Evolutionary conservation across 1,139 yeast genomes (phyloP).

Genomic region (Suhomyces ambrosiae): DNA sequence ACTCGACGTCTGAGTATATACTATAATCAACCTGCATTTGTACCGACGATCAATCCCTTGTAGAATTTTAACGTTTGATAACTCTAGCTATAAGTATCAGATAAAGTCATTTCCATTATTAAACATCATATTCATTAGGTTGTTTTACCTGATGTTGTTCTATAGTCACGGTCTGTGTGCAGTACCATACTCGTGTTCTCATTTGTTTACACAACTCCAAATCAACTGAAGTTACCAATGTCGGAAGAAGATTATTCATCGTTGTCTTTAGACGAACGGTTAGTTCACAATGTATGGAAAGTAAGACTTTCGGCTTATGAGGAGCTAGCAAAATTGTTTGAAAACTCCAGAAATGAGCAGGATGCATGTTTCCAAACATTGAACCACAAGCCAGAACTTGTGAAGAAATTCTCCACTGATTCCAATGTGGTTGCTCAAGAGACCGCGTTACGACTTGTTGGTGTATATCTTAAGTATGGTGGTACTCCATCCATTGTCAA

Average conservation of each 20-base stretch:
- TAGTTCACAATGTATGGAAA: slow-evolving; percentile 85
- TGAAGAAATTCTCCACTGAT: slow-evolving; percentile 67
- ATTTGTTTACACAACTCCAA: slow-evolving; percentile 15
- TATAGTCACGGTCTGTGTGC: slow-evolving; percentile 4
- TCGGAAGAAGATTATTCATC: slow-evolving; percentile 58
- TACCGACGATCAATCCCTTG: too few species aligned
- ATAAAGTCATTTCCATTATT: too few species aligned
- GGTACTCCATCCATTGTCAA: slow-evolving; percentile 43
- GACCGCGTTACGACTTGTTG: slow-evolving; percentile 63
- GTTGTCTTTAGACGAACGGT: slow-evolving; percentile 66
- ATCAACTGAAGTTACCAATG: slow-evolving; percentile 18
- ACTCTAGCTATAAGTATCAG: too few species aligned
- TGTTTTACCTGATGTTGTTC: slow-evolving; percentile 1
- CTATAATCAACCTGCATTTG: slow-evolving; percentile 13
- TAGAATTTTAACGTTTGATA: too few species aligned
- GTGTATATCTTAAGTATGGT: slow-evolving; percentile 61
- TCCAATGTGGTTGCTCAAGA: slow-evolving; percentile 93
- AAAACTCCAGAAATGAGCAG: slow-evolving; percentile 53
- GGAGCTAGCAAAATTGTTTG: slow-evolving; percentile 58
- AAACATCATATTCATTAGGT: too few species aligned
- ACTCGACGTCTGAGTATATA: slow-evolving; percentile 10
- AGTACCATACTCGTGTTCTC: slow-evolving; percentile 6
- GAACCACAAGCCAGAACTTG: slow-evolving; percentile 48
- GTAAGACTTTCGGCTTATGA: slow-evolving; percentile 82
- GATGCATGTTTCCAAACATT: slow-evolving; percentile 57